These are phyloP conservation scores for Coriolopsis trogii DNA, from an alignment of 1,284 basidiomycete genomes.

Conservation along the genomic window DNA sequence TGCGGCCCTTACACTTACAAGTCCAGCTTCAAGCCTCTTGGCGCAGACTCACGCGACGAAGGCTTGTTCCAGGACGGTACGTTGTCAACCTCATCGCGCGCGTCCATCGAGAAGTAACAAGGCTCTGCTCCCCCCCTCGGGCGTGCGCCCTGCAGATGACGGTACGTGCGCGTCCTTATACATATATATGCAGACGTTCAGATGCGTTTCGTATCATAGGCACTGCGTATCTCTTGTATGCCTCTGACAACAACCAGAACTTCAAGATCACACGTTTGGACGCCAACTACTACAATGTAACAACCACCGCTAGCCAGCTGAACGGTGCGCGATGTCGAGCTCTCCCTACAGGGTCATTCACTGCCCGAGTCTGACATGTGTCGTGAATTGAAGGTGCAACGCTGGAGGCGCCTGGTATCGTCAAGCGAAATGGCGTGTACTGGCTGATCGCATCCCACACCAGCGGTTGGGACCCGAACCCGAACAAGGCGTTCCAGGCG, in stretches of 20 bases:
- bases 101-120: background rate
- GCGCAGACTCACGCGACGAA: conserved; percentile 63
- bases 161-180: conserved; percentile 10
- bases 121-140: no score
- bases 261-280: conserved; percentile 66
- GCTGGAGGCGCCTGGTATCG: conserved; percentile 62
- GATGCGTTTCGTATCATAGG: conserved; percentile 12
- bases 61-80: conserved; percentile 60
- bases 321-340: conserved; percentile 46
- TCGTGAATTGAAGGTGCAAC: conserved; percentile 54
- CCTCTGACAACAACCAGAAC: conserved; percentile 70
- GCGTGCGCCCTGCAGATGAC: conserved; percentile 14
- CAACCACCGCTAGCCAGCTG: conserved; percentile 49
- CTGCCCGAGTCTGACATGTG: background rate
- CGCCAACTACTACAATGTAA: conserved; percentile 60
- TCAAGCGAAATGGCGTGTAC: conserved; percentile 62
- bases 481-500: conserved; percentile 61
- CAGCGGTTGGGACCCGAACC: conserved; percentile 61
- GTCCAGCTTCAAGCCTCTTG: conserved; percentile 58
- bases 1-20: conserved; percentile 64
- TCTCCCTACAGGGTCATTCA: no score
- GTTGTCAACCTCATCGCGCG: conserved; percentile 1
- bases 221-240: conserved; percentile 60
- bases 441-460: conserved; percentile 66
- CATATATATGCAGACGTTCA: background rate